Evolutionary conservation across 2,329 filamentous ascomycete genomes (phyloP), one percentile per base, ranked within the genome.

Genomic region (Diaporthe velutina): DNA sequence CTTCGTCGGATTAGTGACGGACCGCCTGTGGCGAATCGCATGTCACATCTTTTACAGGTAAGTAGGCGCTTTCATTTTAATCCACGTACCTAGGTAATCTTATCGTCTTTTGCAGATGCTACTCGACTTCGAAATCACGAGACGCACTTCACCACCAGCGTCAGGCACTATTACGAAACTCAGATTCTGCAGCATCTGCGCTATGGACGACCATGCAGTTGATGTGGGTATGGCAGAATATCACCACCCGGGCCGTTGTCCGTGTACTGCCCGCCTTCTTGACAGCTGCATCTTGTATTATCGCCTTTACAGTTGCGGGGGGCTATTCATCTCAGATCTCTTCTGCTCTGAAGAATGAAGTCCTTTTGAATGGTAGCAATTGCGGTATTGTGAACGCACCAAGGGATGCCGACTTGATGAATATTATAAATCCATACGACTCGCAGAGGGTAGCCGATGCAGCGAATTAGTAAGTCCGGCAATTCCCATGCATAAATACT

Each of bases 141-240:
- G 80, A 81, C 42, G 77, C 71, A 7, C 38, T 82, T 2, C 75
- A 82, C 58, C 80, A 82, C 35, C 81, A 80, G 48, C 77, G 78
- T 0, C 79, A 81, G 52, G 76, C 75, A 30, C 12, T 73, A 22
- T 15, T 73, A 2, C 70, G 57, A 7, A 73, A 73, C 5, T 54
- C 45, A 3, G 22, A 25, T 17, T 64, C 57, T 15, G 70, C 70
- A 30, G 42, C 7, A 13, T 54, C 52, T 25, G 45, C 70, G 2
- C 30, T 60, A 3, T 48, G n/a, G 12, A 12, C 52, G 2, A 60
- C 60, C 12, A 1, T 70, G 1, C 25, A 70, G 4, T 13, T 73
- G 1, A 19, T 22, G 1, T 73, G 52, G 64, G 52, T 28, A 22
- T 70, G 71, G 61, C 50, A 38, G 4, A 40, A 66, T 5, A 6